These are phyloP conservation scores for Spergularia azorica DNA, from an alignment of 179 eudicot genomes.

Conservation along the genomic window DNA sequence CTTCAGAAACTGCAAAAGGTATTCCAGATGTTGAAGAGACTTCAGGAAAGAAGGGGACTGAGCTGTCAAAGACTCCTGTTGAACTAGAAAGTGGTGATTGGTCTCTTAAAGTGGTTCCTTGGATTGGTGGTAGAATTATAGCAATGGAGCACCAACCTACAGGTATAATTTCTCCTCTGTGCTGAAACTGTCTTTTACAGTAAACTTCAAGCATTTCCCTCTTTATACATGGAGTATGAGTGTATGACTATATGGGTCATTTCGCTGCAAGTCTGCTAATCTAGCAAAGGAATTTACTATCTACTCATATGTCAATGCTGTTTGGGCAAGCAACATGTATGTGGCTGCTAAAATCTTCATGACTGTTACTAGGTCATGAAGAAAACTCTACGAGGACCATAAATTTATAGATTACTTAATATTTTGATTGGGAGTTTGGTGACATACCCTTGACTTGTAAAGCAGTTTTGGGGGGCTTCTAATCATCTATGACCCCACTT, in stretches of 20 bases:
- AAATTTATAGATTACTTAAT: too few relatives aligned
- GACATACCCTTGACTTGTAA: not conserved
- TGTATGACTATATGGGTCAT: not conserved
- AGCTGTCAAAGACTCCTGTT: conserved; percentile 74
- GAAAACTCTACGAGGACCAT: not conserved
- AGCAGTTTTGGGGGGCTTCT: not conserved
- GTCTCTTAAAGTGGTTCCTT: conserved; percentile 91
- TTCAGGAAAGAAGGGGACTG: conserved; percentile 69
- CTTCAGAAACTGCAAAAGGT: conserved; percentile 71
- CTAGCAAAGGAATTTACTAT: not conserved
- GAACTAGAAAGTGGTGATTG: conserved; percentile 83
- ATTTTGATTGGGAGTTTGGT: not conserved
- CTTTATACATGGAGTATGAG: not conserved
- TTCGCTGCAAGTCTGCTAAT: not conserved
- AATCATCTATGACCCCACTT: not conserved
- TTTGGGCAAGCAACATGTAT: not conserved
- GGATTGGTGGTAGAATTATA: conserved; percentile 98
- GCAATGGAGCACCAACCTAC: conserved; percentile 96
- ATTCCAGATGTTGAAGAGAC: conserved; percentile 70
- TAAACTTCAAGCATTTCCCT: not conserved
- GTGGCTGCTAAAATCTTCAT: too few relatives aligned
- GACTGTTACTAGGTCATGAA: not conserved
- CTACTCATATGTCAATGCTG: not conserved
- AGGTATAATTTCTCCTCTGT: conserved; percentile 47
- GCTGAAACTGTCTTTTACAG: not conserved